These are phyloP conservation scores for Picochlorum sp. DNA, from an alignment of 139 green algal genomes.

Conservation along the genomic window DNA sequence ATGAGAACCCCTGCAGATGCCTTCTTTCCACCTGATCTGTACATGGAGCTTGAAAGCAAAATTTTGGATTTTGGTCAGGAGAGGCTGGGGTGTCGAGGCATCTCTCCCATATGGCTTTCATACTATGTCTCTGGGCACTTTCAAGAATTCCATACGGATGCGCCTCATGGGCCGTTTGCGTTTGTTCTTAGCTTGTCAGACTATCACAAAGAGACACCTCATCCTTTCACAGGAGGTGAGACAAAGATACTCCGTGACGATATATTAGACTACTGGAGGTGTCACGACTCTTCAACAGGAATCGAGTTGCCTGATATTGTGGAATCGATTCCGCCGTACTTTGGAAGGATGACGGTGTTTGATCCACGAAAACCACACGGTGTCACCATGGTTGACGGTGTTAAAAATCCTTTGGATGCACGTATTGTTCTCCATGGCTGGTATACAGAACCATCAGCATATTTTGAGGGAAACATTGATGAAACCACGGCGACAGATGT, in stretches of 20 bases:
- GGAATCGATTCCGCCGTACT: conserved; percentile 44
- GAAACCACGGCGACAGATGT: conserved; percentile 32
- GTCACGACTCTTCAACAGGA: conserved; percentile 36
- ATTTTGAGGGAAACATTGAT: conserved; percentile 44
- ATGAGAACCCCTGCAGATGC: conserved; percentile 50
- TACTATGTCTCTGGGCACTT: conserved; percentile 60
- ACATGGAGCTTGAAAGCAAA: conserved; percentile 48
- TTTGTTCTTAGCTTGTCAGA: conserved; percentile 74
- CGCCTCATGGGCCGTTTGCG: conserved; percentile 67
- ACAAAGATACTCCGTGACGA: conserved; percentile 58
- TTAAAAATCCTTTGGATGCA: conserved; percentile 44
- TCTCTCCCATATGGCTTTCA: conserved; percentile 75
- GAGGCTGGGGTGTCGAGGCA: conserved; percentile 59
- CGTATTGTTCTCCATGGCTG: conserved; percentile 76
- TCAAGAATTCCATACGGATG: conserved; percentile 67
- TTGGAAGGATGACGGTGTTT: conserved; percentile 48
- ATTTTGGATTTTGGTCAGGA: conserved; percentile 57
- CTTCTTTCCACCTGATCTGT: conserved; percentile 47
- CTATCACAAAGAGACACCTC: conserved; percentile 30
- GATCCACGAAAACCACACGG: conserved; percentile 68
- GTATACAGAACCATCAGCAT: conserved; percentile 66
- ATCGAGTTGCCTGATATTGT: conserved; percentile 57
- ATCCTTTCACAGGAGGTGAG: conserved; percentile 63
- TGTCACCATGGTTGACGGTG: conserved; percentile 54
- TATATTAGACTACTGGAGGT: conserved; percentile 65